phyloP scores from a whole-genome alignment of 2,329 filamentous ascomycete species.

The Colletotrichum sojae region DNA sequence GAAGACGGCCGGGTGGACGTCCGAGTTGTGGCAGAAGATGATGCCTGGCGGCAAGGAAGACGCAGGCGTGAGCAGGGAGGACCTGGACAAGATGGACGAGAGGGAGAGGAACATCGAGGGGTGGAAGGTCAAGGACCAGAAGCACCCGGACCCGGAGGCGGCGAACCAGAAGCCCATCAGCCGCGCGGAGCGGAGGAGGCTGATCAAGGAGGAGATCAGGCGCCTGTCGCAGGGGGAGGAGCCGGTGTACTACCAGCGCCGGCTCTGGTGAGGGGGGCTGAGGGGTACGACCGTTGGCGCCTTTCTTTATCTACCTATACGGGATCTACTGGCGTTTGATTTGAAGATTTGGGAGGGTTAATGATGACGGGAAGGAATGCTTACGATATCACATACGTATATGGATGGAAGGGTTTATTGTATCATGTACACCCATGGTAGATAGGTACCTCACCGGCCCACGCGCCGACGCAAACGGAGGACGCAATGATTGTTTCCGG shows the following conservation, averaged over 20 bases:
- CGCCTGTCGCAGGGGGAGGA: conserved; percentile 60
- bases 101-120: conserved; percentile 43
- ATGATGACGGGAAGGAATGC: conserved; percentile 18
- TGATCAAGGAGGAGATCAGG: conserved; percentile 72
- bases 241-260: conserved; percentile 67
- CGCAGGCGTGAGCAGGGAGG: conserved; percentile 27
- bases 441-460: conserved; percentile 12
- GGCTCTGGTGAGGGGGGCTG: conserved; percentile 61
- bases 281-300: not conserved
- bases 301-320: conserved; percentile 15
- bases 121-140: conserved; percentile 40
- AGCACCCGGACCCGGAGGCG: conserved; percentile 53
- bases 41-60: conserved; percentile 21
- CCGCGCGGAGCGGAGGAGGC: conserved; percentile 66
- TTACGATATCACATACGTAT: conserved; percentile 22
- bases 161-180: conserved; percentile 64
- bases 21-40: conserved; percentile 36
- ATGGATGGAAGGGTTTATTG: not conserved
- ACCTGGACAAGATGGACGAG: conserved; percentile 45
- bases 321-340: conserved; percentile 31
- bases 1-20: conserved; percentile 39
- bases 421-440: conserved; percentile 17
- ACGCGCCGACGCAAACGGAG: conserved; percentile 16
- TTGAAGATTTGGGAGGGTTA: conserved; percentile 2
- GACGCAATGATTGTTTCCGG: not conserved